These are phyloP conservation scores for Phytophthora hibernalis DNA, from an alignment of 352 stramenopile species.

Conservation along the genomic window DNA sequence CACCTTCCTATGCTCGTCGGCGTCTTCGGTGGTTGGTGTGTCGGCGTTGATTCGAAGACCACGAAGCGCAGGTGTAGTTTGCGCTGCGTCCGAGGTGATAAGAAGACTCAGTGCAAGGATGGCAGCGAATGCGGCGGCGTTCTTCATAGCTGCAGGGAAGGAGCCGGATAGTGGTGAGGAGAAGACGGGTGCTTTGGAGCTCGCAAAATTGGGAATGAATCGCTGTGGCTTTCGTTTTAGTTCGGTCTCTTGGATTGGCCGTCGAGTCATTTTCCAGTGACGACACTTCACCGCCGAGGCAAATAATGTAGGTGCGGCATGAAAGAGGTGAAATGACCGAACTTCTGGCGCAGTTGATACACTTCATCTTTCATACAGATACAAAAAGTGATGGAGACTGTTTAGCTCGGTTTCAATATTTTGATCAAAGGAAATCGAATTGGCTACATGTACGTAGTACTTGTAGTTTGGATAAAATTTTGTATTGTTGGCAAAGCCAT, in stretches of 20 bases:
- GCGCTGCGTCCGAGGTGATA: slow-evolving; percentile 10
- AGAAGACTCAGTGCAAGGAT: slow-evolving; percentile 28
- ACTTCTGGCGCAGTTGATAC: no score
- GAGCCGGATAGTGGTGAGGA: no score
- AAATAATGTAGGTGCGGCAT: not conserved
- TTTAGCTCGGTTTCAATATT: no score
- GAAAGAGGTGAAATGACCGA: not conserved
- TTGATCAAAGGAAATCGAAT: no score
- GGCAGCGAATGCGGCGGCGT: slow-evolving; percentile 11
- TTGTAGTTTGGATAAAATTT: no score
- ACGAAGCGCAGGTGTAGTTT: slow-evolving; percentile 7
- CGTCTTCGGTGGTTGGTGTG: slow-evolving; percentile 8
- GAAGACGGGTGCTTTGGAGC: not conserved
- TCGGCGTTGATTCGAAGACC: no score
- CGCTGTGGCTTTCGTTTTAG: no score
- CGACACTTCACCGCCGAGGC: not conserved
- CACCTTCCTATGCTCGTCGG: slow-evolving; percentile 19
- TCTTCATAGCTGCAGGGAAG: slow-evolving; percentile 35
- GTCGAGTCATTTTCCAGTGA: not conserved
- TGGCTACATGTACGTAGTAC: no score
- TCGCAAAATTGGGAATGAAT: not conserved
- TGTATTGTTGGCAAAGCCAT: no score
- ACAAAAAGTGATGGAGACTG: no score
- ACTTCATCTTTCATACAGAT: no score
- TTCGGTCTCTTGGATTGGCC: not conserved